A percentile compares a stretch with the other conserved stretches of the same genome.
These are phyloP conservation scores for Bretziella fagacearum DNA, from an alignment of 2,329 filamentous ascomycete genomes.

Conservation along the genomic window DNA sequence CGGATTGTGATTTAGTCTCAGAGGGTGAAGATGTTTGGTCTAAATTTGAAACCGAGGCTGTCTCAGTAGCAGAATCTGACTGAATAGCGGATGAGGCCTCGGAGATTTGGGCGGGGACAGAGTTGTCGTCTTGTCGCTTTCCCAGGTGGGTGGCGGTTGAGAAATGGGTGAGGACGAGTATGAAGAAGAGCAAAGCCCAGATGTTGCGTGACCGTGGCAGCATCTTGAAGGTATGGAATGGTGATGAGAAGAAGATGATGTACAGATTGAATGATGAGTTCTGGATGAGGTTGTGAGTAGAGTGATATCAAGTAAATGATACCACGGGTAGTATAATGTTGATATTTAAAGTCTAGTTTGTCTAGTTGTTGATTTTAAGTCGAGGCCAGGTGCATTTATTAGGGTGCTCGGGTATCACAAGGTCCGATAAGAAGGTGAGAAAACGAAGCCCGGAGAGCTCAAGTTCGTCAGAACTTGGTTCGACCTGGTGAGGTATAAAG, in stretches of 20 bases:
- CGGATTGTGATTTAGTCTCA: too few species aligned
- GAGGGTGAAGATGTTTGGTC: not conserved
- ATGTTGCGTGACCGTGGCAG: constrained; percentile 2
- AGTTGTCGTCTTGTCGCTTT: constrained; percentile 20
- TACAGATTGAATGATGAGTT: too few species aligned
- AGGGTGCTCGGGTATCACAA: not conserved
- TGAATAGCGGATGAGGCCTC: not conserved
- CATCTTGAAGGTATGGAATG: constrained; percentile 5
- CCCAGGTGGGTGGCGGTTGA: constrained; percentile 21
- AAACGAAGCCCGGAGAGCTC: too few species aligned
- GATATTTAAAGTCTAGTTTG: not conserved
- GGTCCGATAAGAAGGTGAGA: too few species aligned
- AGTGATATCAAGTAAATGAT: not conserved
- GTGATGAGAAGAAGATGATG: not conserved
- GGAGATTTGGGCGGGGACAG: not conserved
- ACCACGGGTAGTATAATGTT: not conserved
- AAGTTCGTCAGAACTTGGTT: too few species aligned
- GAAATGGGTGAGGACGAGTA: constrained; percentile 25
- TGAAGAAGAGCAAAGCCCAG: constrained; percentile 21
- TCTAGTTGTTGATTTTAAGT: too few species aligned
- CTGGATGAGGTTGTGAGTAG: not conserved
- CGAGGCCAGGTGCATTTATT: not conserved
- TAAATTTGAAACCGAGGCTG: not conserved
- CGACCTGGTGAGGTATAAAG: too few species aligned
- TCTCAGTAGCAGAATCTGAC: not conserved